These are phyloP conservation scores for Tuber melanosporum DNA, from an alignment of 495 filamentous ascomycete genomes.

Conservation along the genomic window DNA sequence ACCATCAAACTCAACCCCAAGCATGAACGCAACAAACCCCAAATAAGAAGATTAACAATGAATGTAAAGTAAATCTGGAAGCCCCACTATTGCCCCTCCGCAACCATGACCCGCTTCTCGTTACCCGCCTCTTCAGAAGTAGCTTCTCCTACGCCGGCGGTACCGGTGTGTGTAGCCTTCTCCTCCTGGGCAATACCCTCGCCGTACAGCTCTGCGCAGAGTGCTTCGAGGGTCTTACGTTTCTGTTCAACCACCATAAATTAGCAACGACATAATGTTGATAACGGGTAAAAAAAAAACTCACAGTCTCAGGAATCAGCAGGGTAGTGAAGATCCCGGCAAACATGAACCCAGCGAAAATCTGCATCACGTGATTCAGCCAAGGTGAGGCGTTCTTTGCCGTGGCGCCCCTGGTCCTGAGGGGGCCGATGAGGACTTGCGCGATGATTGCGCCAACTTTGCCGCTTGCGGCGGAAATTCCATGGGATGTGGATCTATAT, in stretches of 20 bases:
- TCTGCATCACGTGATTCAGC: slow-evolving; percentile 73
- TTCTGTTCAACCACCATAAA: slow-evolving; percentile 43
- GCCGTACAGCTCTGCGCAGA: slow-evolving; percentile 48
- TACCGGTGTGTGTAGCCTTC: slow-evolving; percentile 30
- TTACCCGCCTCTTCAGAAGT: neutral
- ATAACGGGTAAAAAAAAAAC: slow-evolving; percentile 1
- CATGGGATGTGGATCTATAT: slow-evolving; percentile 76
- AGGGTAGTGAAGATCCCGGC: slow-evolving; percentile 58
- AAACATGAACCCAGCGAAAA: slow-evolving; percentile 73
- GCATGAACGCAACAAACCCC: neutral
- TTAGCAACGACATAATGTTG: neutral
- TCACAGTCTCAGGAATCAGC: slow-evolving; percentile 62
- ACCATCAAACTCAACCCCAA: neutral
- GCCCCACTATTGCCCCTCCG: neutral
- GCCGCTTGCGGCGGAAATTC: slow-evolving; percentile 72
- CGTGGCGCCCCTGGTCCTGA: slow-evolving; percentile 46
- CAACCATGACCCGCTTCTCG: neutral
- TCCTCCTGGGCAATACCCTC: slow-evolving; percentile 36
- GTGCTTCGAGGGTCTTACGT: slow-evolving; percentile 56
- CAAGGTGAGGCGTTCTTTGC: slow-evolving; percentile 51
- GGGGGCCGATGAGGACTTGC: slow-evolving; percentile 51
- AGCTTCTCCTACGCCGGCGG: no score
- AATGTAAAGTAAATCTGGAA: neutral
- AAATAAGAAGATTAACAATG: neutral
- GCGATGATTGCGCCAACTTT: slow-evolving; percentile 72